phyloP scores from a whole-genome alignment of 1,139 yeast genomes.

The Candida sanyaensis region DNA sequence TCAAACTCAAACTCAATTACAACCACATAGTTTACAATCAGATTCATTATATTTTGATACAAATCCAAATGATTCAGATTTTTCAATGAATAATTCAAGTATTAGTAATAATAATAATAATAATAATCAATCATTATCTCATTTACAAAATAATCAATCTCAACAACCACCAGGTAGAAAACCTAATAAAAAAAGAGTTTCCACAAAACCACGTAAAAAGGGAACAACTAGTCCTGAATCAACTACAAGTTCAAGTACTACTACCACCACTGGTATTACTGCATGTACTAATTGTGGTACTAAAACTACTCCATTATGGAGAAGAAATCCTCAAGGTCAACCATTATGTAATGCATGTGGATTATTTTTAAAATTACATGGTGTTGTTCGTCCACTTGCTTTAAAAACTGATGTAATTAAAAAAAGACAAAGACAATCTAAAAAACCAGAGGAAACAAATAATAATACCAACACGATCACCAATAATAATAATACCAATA shows the following conservation, averaged over 20 bases:
- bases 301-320: slow-evolving; percentile 59
- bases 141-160: background rate
- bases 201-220: slow-evolving; percentile 4
- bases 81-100: too few relatives aligned
- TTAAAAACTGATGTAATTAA: slow-evolving; percentile 90
- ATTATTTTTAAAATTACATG: slow-evolving; percentile 56
- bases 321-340: slow-evolving; percentile 56
- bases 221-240: slow-evolving; percentile 11
- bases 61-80: slow-evolving; percentile 1
- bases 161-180: slow-evolving; percentile 1
- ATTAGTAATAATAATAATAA: background rate
- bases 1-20: slow-evolving; percentile 9
- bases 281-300: slow-evolving; percentile 57
- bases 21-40: background rate
- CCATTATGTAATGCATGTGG: slow-evolving; percentile 65
- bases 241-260: slow-evolving; percentile 1
- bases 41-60: slow-evolving; percentile 10
- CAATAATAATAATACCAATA: background rate
- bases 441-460: background rate
- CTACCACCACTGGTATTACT: slow-evolving; percentile 13
- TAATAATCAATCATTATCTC: background rate
- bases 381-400: slow-evolving; percentile 59
- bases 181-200: slow-evolving; percentile 5
- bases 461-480: too few relatives aligned
- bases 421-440: slow-evolving; percentile 47